phyloP scores from a whole-genome alignment of 2,329 filamentous ascomycete species.

The Aspergillus pseudonomiae region DNA sequence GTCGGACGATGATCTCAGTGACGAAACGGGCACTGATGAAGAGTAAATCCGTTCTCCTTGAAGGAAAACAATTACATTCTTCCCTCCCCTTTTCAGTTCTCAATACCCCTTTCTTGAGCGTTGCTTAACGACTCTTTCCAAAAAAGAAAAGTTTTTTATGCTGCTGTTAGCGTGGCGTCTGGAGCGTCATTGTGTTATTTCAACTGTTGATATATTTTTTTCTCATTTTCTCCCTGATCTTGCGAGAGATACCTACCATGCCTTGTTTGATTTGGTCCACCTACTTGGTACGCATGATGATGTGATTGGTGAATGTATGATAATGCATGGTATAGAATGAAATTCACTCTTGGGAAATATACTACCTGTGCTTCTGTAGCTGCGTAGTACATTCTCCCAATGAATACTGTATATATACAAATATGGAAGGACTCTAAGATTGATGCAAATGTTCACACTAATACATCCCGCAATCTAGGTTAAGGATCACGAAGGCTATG shows the following conservation, averaged over 20 bases:
- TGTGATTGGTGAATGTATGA: slow-evolving; percentile 1
- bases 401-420: background rate
- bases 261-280: slow-evolving; percentile 6
- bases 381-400: background rate
- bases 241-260: slow-evolving; percentile 2
- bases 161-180: slow-evolving; percentile 29
- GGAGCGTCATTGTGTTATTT: slow-evolving; percentile 13
- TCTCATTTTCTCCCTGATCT: slow-evolving; percentile 4
- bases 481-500: no score
- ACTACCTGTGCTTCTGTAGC: background rate
- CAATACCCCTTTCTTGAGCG: slow-evolving; percentile 3
- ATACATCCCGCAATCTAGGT: background rate
- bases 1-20: slow-evolving; percentile 41
- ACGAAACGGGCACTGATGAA: slow-evolving; percentile 48
- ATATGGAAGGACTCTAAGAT: background rate
- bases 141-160: background rate
- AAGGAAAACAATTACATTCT: background rate
- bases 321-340: slow-evolving; percentile 4
- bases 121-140: background rate
- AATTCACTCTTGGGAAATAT: background rate
- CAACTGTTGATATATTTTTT: slow-evolving; percentile 4
- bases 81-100: background rate
- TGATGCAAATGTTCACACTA: background rate
- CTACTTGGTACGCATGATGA: slow-evolving; percentile 6
- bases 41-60: slow-evolving; percentile 28